Base-by-base conservation (phyloP, 257 asterid genomes). In the Solanum neorickii region DNA sequence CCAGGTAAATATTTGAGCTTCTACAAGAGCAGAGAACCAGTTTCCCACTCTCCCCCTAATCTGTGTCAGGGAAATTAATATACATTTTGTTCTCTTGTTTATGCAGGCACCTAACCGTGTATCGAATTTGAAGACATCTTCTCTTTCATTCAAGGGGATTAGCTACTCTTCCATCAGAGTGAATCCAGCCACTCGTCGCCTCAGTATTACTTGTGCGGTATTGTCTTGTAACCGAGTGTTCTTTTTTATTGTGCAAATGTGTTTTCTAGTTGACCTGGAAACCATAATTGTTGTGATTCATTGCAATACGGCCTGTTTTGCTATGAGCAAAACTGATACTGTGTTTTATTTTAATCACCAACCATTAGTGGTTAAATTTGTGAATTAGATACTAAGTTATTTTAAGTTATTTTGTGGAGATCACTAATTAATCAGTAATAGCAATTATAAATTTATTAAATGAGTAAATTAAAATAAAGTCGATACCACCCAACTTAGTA, bases 131-230 rank as follows among this genome's bases (percentile, higher is more conserved):
- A 91, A 88, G 76, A 83, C 86, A 10, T 89, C 88, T 37, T 87
- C 93, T 0, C 82, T 92, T 70, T 47, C 94, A 21, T 60, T 88
- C 88, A 90, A 42, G 52, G 89, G 92, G 76, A 92, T 68, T 41
- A 87, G 84, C 82, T 92, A 87, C 90, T 91, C 88, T n/a, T 90
- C 92, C 88, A 89, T 90, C 62, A 86, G 86, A 59, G 21, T 89
- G 90, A 89, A 89, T 87, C 94, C 93, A 11, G 82, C 87, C 35
- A 86, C 90, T 83, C 94, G 88, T 46, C 92, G 94, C 84, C 91
- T 93, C 95, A 91, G 91, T 18, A 88, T 94, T 88, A 84, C 96
- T 56, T 95, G 97, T 23, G 91, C 91, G 88, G 99, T 94, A 92
- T 25, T 86, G 41, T 35, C 46, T 80, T 47, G 68, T 20, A 80